phyloP scores from a whole-genome alignment of 257 asterid species.

The Gentiana macrophylla region DNA sequence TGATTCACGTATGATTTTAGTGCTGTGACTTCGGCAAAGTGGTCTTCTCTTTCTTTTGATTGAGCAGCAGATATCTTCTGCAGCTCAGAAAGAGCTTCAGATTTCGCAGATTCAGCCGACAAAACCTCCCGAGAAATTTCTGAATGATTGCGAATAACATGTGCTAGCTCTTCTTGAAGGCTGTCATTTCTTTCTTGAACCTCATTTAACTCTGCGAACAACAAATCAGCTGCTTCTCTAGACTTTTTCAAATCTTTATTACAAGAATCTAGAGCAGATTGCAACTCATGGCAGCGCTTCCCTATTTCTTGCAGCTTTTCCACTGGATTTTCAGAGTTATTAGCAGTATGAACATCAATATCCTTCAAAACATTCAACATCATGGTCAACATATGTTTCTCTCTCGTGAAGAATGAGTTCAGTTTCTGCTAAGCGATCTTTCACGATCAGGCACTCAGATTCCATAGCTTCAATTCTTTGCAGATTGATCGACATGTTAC shows the following conservation, averaged over 20 bases:
- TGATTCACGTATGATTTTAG: slow-evolving; percentile 48
- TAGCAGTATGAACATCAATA: slow-evolving; percentile 30
- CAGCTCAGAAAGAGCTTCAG: slow-evolving; percentile 52
- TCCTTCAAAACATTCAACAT: slow-evolving; percentile 39
- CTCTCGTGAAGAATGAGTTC: slow-evolving; percentile 47
- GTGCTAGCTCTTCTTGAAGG: slow-evolving; percentile 82
- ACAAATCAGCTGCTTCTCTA: slow-evolving; percentile 77
- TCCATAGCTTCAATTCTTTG: slow-evolving; percentile 50
- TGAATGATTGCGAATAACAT: slow-evolving; percentile 43
- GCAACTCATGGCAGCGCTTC: slow-evolving; percentile 40
- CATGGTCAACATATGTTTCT: slow-evolving; percentile 42
- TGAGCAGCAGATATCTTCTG: slow-evolving; percentile 50
- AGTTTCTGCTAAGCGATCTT: slow-evolving; percentile 47
- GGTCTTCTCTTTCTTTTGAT: slow-evolving; percentile 60
- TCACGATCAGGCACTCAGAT: slow-evolving; percentile 52
- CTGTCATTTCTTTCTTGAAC: slow-evolving; percentile 91
- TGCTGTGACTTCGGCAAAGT: slow-evolving; percentile 41
- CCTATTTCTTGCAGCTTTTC: slow-evolving; percentile 51
- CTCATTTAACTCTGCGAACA: slow-evolving; percentile 92
- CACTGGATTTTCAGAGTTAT: slow-evolving; percentile 32
- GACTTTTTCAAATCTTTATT: slow-evolving; percentile 77
- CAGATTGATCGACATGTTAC: slow-evolving; percentile 34
- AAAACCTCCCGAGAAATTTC: slow-evolving; percentile 56
- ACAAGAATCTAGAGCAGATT: slow-evolving; percentile 29
- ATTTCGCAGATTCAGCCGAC: slow-evolving; percentile 47